phyloP scores from a whole-genome alignment of 2,329 filamentous ascomycete genomes.

The Drechslerella dactyloides region DNA sequence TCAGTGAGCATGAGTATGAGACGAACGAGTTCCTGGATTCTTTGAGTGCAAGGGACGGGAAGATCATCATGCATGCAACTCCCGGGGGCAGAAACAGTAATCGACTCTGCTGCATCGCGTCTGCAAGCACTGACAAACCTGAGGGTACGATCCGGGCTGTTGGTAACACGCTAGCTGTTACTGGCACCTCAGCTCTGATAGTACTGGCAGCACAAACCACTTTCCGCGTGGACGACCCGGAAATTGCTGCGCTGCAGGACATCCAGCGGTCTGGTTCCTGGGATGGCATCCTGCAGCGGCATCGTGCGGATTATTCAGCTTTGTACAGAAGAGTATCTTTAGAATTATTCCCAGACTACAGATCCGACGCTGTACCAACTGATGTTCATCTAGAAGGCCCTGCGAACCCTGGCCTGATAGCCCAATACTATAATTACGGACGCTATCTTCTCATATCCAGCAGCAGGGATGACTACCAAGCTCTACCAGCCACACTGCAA shows the following conservation, averaged over 20 bases:
- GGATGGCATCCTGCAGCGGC: constrained; percentile 54
- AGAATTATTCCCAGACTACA: constrained; percentile 52
- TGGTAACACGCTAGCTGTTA: constrained; percentile 58
- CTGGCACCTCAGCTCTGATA: constrained; percentile 57
- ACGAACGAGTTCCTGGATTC: constrained; percentile 61
- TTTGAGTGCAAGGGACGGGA: constrained; percentile 55
- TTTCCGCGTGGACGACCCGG: constrained; percentile 57
- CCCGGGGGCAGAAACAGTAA: constrained; percentile 58
- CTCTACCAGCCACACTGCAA: constrained; percentile 60
- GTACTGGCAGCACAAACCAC: constrained; percentile 59
- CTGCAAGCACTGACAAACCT: constrained; percentile 53
- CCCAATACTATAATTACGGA: constrained; percentile 59
- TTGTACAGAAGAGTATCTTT: constrained; percentile 57
- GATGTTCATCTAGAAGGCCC: constrained; percentile 53
- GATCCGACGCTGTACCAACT: constrained; percentile 10
- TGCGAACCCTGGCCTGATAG: constrained; percentile 53
- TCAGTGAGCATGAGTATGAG: constrained; percentile 60
- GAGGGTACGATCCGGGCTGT: constrained; percentile 56
- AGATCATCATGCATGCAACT: constrained; percentile 58
- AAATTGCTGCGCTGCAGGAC: constrained; percentile 54
- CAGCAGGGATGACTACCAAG: constrained; percentile 54
- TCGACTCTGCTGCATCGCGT: constrained; percentile 56
- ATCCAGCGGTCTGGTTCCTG: constrained; percentile 49
- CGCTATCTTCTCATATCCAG: constrained; percentile 59
- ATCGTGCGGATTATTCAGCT: constrained; percentile 56